A percentile compares a stretch with the other conserved stretches of the same genome.
Evolutionary conservation across 2,329 filamentous ascomycete genomes (phyloP).

Genomic region (Colletotrichum brevisporum): DNA sequence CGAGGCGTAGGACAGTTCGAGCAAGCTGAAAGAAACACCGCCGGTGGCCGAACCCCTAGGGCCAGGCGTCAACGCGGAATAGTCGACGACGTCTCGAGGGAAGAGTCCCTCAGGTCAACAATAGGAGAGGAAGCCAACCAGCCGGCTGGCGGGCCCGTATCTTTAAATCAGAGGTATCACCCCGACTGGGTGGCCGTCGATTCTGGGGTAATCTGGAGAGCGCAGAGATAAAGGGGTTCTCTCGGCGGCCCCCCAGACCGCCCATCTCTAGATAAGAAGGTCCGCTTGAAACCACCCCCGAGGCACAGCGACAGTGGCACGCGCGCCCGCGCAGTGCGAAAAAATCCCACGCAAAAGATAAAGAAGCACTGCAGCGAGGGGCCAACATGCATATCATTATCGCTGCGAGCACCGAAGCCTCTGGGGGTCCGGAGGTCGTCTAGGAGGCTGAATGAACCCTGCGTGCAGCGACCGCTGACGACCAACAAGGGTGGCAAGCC

Average conservation of each 20-base stretch:
- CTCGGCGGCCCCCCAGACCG: conserved; percentile 17
- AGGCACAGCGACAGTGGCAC: neutral
- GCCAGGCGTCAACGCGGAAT: neutral
- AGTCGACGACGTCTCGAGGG: neutral
- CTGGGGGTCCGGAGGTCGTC: conserved; percentile 6
- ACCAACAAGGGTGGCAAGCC: conserved; percentile 15
- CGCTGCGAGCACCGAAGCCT: conserved; percentile 7
- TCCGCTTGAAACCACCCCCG: conserved; percentile 16
- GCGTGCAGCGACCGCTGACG: conserved; percentile 1
- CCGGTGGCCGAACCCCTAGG: neutral
- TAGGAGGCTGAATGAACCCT: neutral
- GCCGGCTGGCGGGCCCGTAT: neutral
- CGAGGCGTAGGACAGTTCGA: too few relatives aligned
- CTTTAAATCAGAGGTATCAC: conserved; percentile 1
- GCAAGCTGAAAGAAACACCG: neutral
- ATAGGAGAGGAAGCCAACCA: neutral
- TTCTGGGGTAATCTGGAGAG: conserved; percentile 22
- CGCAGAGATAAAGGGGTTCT: conserved; percentile 10
- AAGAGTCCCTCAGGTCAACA: neutral
- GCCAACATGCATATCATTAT: conserved; percentile 19
- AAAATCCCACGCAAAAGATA: conserved; percentile 20
- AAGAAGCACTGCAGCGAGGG: conserved; percentile 21
- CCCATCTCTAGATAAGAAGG: conserved; percentile 31
- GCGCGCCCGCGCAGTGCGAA: neutral
- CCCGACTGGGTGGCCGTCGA: neutral